A percentile compares a stretch with the other conserved stretches of the same genome.
Conservation (phyloP, 1,284 basidiomycete species). For the Ustilago lituana region DNA sequence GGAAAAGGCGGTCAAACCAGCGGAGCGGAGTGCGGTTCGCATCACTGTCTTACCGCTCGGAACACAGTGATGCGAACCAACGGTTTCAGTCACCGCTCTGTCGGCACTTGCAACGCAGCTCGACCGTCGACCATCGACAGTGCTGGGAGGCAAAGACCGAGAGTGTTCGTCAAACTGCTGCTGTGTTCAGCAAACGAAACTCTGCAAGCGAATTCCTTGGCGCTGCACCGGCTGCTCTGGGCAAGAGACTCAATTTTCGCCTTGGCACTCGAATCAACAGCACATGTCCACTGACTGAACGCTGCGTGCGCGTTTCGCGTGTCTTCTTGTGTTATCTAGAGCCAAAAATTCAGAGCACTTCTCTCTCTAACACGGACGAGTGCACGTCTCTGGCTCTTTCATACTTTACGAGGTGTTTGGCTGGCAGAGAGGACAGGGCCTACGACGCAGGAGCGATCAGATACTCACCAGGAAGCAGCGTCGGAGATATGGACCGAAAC, state of each 20-base stretch:
- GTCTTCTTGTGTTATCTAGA: too few species aligned
- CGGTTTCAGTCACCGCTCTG: background rate
- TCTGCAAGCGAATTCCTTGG: constrained; percentile 16
- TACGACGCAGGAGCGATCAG: too few species aligned
- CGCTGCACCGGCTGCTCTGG: background rate
- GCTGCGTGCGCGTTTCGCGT: too few species aligned
- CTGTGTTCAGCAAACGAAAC: constrained; percentile 2
- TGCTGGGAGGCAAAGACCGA: too few species aligned
- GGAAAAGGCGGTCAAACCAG: constrained; percentile 2
- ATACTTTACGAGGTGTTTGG: too few species aligned
- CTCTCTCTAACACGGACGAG: too few species aligned
- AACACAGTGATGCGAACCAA: constrained; percentile 30
- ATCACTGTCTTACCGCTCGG: constrained; percentile 15
- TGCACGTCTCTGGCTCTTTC: too few species aligned
- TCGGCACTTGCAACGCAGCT: background rate
- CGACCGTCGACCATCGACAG: background rate
- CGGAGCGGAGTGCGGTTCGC: constrained; percentile 18
- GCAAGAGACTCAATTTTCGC: background rate
- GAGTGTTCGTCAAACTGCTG: too few species aligned
- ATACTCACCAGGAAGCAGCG: background rate
- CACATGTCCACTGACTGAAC: too few species aligned
- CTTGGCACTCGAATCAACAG: too few species aligned
- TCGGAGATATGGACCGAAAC: constrained; percentile 2
- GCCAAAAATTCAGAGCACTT: too few species aligned
- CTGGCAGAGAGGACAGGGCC: too few species aligned